Evolutionary conservation across 2,329 filamentous ascomycete genomes (phyloP).

Genomic region (Endoconidiophora laricicola): DNA sequence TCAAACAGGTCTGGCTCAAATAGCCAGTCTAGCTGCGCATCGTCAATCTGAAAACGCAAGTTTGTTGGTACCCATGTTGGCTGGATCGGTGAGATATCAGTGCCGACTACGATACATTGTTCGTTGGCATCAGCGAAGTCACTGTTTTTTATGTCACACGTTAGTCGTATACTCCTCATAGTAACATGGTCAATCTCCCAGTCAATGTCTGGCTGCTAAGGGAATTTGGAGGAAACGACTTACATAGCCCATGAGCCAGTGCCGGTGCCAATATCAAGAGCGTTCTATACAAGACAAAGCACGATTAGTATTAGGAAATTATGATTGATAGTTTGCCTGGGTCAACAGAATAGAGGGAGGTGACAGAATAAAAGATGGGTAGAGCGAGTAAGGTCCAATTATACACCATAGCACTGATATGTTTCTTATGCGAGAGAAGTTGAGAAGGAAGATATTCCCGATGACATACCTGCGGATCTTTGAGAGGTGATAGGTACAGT

Average conservation of each 20-base stretch:
- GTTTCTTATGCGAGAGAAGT: too few relatives aligned
- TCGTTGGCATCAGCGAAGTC: slow-evolving; percentile 31
- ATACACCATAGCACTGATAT: too few relatives aligned
- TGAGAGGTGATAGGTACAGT: slow-evolving; percentile 17
- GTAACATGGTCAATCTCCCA: too few relatives aligned
- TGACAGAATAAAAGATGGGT: too few relatives aligned
- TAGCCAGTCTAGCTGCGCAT: slow-evolving; percentile 28
- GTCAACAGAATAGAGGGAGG: too few relatives aligned
- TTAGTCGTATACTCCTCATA: not conserved
- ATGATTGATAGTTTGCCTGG: too few relatives aligned
- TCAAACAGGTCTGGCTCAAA: slow-evolving; percentile 30
- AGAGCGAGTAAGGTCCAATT: too few relatives aligned
- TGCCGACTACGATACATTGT: slow-evolving; percentile 29
- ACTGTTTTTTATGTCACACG: slow-evolving; percentile 20
- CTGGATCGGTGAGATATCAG: slow-evolving; percentile 40
- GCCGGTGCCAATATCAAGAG: slow-evolving; percentile 37
- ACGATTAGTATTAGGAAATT: not conserved
- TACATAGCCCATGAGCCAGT: slow-evolving; percentile 36
- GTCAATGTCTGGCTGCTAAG: too few relatives aligned
- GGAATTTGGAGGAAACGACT: slow-evolving; percentile 26
- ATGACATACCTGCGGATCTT: slow-evolving; percentile 13
- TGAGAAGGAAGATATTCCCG: not conserved
- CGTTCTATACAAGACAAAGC: slow-evolving; percentile 8
- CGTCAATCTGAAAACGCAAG: slow-evolving; percentile 23
- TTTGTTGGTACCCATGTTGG: slow-evolving; percentile 32